These are phyloP conservation scores for Ramalina intermedia DNA, from an alignment of 495 filamentous ascomycete genomes.

Conservation along the genomic window DNA sequence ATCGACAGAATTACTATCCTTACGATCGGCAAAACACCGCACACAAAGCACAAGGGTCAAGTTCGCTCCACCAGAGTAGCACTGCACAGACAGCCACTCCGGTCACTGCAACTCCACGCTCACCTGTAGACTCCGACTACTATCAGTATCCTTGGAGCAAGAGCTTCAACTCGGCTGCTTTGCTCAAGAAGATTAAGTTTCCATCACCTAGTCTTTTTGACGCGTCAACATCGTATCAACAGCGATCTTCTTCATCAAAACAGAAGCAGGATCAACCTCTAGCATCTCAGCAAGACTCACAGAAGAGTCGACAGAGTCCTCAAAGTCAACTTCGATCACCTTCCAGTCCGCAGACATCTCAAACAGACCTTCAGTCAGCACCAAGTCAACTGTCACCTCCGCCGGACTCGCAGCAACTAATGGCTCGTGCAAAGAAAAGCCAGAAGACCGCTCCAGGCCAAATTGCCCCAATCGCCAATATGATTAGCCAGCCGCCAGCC, in stretches of 20 bases:
- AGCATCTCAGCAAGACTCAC: neutral
- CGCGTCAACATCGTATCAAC: neutral
- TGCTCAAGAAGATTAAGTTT: neutral
- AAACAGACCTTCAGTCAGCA: neutral
- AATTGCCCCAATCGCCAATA: slow-evolving; percentile 17
- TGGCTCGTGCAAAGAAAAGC: too few relatives aligned
- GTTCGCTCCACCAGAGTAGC: neutral
- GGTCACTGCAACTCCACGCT: neutral
- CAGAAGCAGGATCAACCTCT: slow-evolving; percentile 1
- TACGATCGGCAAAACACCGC: neutral
- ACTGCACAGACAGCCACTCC: slow-evolving; percentile 7
- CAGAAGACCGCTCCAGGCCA: neutral
- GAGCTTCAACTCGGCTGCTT: neutral
- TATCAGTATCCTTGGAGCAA: too few relatives aligned
- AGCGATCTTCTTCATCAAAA: neutral
- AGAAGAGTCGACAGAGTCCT: neutral
- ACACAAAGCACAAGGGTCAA: neutral
- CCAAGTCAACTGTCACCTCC: neutral
- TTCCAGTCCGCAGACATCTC: neutral
- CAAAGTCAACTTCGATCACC: neutral
- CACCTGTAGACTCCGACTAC: neutral
- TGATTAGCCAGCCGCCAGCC: slow-evolving; percentile 5
- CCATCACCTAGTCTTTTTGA: neutral
- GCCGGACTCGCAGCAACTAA: neutral
- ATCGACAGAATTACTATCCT: slow-evolving; percentile 5